phyloP scores from a whole-genome alignment of 2,329 filamentous ascomycete genomes.

The Aspergillus fructus region DNA sequence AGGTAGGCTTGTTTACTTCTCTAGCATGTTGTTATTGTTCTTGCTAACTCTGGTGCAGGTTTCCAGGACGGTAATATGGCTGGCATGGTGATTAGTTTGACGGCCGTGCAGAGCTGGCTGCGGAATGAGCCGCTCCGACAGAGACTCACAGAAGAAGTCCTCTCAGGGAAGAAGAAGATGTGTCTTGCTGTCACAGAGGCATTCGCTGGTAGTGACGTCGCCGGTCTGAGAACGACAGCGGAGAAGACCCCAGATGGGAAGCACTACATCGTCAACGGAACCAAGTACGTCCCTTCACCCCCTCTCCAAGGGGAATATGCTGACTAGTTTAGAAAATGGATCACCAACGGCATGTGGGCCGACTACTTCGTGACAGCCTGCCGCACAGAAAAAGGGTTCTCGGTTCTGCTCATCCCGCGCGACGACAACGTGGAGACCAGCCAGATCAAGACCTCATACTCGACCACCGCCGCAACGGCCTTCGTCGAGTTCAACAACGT shows the following conservation, averaged over 20 bases:
- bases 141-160: slow-evolving; percentile 67
- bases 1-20: slow-evolving; percentile 35
- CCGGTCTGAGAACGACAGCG: slow-evolving; percentile 75
- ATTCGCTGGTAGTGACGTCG: slow-evolving; percentile 81
- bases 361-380: slow-evolving; percentile 85
- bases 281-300: slow-evolving; percentile 27
- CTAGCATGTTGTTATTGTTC: neutral
- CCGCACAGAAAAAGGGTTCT: slow-evolving; percentile 75
- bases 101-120: slow-evolving; percentile 77
- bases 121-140: slow-evolving; percentile 66
- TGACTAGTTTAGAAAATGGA: slow-evolving; percentile 71
- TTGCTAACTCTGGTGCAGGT: slow-evolving; percentile 33
- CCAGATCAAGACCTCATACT: slow-evolving; percentile 68
- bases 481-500: slow-evolving; percentile 84
- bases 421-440: slow-evolving; percentile 66
- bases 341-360: slow-evolving; percentile 75
- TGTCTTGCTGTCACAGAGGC: slow-evolving; percentile 86
- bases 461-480: slow-evolving; percentile 72
- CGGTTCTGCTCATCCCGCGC: slow-evolving; percentile 72
- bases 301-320: neutral
- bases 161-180: slow-evolving; percentile 82
- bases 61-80: slow-evolving; percentile 88
- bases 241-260: slow-evolving; percentile 73
- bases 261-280: slow-evolving; percentile 60
- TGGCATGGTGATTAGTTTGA: slow-evolving; percentile 79